Evolutionary conservation across 225 moss, liverwort and hornwort genomes (phyloP).

Genomic region (Polytrichum commune): DNA sequence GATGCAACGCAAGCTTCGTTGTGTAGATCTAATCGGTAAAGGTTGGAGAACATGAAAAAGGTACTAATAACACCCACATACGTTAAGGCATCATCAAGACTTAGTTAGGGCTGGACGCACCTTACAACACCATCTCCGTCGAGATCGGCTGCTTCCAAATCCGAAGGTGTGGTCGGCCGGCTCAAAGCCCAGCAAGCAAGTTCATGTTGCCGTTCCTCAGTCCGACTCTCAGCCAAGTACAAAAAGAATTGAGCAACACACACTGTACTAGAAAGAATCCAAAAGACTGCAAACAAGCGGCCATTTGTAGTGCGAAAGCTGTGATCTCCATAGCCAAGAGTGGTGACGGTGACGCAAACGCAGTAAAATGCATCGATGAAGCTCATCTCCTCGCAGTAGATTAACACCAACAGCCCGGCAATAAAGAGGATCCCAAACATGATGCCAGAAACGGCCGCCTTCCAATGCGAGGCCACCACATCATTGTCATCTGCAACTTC

Average conservation of each 20-base stretch:
- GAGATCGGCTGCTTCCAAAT: conserved; percentile 48
- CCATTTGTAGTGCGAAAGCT: conserved; percentile 35
- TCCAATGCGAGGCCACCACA: conserved; percentile 31
- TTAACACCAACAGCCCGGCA: conserved; percentile 30
- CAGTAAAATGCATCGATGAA: conserved; percentile 49
- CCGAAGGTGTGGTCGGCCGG: conserved; percentile 32
- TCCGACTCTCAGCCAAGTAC: conserved; percentile 36
- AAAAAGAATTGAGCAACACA: conserved; percentile 57
- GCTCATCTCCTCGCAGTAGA: conserved; percentile 28
- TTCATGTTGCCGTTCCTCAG: conserved; percentile 23
- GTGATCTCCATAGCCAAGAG: conserved; percentile 57
- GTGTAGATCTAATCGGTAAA: too few relatives aligned
- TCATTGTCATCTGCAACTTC: conserved; percentile 14
- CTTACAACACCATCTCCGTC: conserved; percentile 44
- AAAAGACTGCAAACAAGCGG: conserved; percentile 47
- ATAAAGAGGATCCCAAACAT: conserved; percentile 10
- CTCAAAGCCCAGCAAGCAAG: conserved; percentile 45
- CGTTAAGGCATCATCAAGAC: too few relatives aligned
- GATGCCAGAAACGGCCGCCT: conserved; percentile 14
- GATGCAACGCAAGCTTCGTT: too few relatives aligned
- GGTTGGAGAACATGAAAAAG: too few relatives aligned
- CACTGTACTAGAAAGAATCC: conserved; percentile 50
- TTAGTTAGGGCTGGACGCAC: conserved; percentile 4
- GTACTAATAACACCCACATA: too few relatives aligned
- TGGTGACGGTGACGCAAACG: conserved; percentile 60